phyloP scores from a whole-genome alignment of 208 protist species.

The Leishmania amazonensis region DNA sequence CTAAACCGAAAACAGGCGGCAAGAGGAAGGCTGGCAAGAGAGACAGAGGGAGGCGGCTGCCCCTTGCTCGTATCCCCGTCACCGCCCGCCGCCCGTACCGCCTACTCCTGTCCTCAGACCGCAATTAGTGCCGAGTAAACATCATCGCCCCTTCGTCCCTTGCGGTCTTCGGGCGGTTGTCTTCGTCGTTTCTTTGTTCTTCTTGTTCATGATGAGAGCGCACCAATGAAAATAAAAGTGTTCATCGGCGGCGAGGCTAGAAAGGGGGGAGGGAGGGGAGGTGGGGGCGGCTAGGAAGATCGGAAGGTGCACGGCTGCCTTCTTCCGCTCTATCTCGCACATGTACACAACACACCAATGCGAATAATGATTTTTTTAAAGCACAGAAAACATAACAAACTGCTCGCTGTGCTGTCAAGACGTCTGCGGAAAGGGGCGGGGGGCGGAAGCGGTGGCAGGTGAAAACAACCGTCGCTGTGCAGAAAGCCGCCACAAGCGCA shows the following conservation, averaged over 20 bases:
- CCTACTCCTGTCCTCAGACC: not conserved
- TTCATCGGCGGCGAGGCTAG: too few species aligned
- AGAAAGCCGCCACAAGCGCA: not conserved
- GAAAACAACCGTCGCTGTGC: too few species aligned
- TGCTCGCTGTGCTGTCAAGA: not conserved
- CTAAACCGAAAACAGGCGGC: not conserved
- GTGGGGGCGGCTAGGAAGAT: too few species aligned
- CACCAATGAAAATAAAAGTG: not conserved
- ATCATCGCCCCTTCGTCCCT: not conserved
- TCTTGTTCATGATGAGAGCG: too few species aligned
- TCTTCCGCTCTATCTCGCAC: not conserved
- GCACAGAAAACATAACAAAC: not conserved
- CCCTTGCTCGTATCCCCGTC: not conserved
- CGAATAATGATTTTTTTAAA: not conserved
- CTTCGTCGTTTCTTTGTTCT: too few species aligned
- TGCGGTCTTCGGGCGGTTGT: not conserved
- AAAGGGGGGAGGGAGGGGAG: not conserved
- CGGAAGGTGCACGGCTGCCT: not conserved
- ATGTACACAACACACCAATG: not conserved
- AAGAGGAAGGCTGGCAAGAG: not conserved
- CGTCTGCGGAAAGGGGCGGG: not conserved
- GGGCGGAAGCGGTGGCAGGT: too few species aligned
- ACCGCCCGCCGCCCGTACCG: not conserved
- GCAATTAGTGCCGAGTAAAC: not conserved
- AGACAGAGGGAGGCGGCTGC: not conserved